phyloP scores from a whole-genome alignment of 371 early-diverging fungal species.

The Mortierella sp. region DNA sequence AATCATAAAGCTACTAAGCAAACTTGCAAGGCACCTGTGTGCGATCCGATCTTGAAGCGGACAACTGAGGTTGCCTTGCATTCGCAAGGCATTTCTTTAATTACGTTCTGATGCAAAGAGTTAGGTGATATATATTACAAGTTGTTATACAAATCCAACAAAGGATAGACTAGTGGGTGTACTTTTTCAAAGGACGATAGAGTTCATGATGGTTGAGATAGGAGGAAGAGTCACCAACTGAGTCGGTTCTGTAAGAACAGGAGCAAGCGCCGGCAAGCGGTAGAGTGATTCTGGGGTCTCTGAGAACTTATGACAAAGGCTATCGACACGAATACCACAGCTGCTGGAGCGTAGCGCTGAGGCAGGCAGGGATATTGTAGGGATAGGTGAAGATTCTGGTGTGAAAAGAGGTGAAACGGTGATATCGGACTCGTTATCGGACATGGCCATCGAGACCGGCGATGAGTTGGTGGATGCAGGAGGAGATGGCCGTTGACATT shows the following conservation, averaged over 20 bases:
- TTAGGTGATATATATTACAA: constrained; percentile 10
- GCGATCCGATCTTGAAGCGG: no score
- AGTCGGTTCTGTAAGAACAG: constrained; percentile 13
- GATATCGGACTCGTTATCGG: constrained; percentile 40
- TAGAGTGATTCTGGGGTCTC: background rate
- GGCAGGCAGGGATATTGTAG: constrained; percentile 6
- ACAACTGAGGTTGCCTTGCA: no score
- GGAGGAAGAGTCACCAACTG: constrained; percentile 35
- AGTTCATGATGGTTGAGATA: constrained; percentile 33
- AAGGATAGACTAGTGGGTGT: background rate
- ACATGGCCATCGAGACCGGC: constrained; percentile 40
- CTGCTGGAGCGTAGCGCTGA: background rate
- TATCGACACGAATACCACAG: background rate
- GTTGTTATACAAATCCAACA: background rate
- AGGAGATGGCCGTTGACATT: constrained; percentile 20
- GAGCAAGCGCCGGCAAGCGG: constrained; percentile 6
- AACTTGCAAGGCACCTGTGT: no score
- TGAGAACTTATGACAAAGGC: no score
- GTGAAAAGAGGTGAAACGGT: constrained; percentile 43
- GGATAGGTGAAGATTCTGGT: constrained; percentile 48
- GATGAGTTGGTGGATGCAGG: constrained; percentile 33
- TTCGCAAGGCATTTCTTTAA: no score
- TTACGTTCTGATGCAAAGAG: no score
- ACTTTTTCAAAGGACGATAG: constrained; percentile 11
- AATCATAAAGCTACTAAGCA: no score